A percentile compares a stretch with the other conserved stretches of the same genome.
Conservation (phyloP, 2,329 filamentous ascomycete genomes). For the Mollisia scopiformis region DNA sequence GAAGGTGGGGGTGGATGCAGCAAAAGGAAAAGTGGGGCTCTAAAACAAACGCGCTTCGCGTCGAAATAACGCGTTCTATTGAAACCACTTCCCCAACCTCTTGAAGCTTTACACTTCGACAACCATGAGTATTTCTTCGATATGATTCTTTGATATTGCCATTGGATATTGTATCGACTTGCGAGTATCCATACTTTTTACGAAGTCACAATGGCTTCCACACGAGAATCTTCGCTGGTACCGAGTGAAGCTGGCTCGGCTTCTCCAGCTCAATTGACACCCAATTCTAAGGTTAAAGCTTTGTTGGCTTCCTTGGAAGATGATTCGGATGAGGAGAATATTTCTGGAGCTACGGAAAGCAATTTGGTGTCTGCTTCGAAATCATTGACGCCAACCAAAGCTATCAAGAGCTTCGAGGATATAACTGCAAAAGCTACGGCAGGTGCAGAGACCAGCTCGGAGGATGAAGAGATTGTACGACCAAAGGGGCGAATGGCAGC, state of each 20-base stretch:
- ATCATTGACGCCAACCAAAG: slow-evolving; percentile 19
- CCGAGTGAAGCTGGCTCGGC: slow-evolving; percentile 44
- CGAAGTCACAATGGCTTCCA: slow-evolving; percentile 49
- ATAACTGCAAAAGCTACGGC: slow-evolving; percentile 1
- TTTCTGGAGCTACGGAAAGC: slow-evolving; percentile 23
- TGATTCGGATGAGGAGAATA: slow-evolving; percentile 45
- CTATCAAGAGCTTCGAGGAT: slow-evolving; percentile 1
- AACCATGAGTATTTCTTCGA: slow-evolving; percentile 11
- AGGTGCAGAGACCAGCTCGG: background rate
- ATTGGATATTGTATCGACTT: slow-evolving; percentile 14
- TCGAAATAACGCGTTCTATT: background rate
- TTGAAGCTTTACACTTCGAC: slow-evolving; percentile 3
- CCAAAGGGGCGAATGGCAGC: slow-evolving; percentile 68
- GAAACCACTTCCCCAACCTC: slow-evolving; percentile 9
- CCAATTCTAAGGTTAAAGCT: slow-evolving; percentile 57
- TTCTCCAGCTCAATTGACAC: slow-evolving; percentile 47
- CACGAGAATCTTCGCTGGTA: slow-evolving; percentile 49
- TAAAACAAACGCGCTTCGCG: background rate
- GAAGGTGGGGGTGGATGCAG: background rate
- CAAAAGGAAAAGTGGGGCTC: background rate
- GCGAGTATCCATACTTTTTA: slow-evolving; percentile 3
- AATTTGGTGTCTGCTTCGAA: slow-evolving; percentile 19
- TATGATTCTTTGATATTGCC: slow-evolving; percentile 16
- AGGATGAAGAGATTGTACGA: slow-evolving; percentile 50
- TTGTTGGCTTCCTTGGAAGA: slow-evolving; percentile 55